Percentiles rank a stretch among this genome's conserved stretches.
phyloP scores from a whole-genome alignment of 1,284 basidiomycete species.

The Boletus semigastroideus region DNA sequence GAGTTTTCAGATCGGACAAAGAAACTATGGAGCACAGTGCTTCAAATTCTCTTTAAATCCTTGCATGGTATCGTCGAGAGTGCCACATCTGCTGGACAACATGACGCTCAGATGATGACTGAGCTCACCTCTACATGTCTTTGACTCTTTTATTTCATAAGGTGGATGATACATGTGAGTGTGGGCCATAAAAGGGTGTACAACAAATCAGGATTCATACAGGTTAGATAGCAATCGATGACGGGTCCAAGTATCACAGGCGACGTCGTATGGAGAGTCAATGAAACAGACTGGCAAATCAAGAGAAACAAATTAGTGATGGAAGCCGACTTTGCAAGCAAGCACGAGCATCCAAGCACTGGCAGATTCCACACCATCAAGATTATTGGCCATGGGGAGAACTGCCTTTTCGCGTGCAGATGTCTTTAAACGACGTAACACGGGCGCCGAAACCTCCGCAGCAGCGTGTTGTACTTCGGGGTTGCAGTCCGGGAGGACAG shows the following conservation, averaged over 20 bases:
- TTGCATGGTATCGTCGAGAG: too few relatives aligned
- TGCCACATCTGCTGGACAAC: not conserved
- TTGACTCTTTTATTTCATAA: not conserved
- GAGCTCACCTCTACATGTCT: too few relatives aligned
- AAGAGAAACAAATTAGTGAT: not conserved
- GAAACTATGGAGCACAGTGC: not conserved
- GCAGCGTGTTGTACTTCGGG: conserved; percentile 69
- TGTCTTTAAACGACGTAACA: conserved; percentile 62
- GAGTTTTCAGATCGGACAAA: not conserved
- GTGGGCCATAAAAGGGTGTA: conserved; percentile 64
- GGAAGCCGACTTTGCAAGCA: conserved; percentile 63
- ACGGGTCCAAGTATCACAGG: conserved; percentile 61
- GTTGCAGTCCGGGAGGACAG: conserved; percentile 54
- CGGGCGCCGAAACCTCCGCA: conserved; percentile 77
- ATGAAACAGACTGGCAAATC: conserved; percentile 61
- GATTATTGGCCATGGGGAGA: conserved; percentile 43
- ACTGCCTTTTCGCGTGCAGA: conserved; percentile 54
- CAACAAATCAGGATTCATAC: conserved; percentile 42
- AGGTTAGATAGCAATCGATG: conserved; percentile 50
- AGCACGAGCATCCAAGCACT: conserved; percentile 68
- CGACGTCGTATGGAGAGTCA: conserved; percentile 77
- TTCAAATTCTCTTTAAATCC: not conserved
- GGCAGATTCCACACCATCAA: conserved; percentile 53
- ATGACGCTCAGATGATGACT: not conserved
- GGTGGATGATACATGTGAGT: conserved; percentile 78